phyloP scores from a whole-genome alignment of 768 basidiomycete species.

The Pulveroboletus ravenelii region DNA sequence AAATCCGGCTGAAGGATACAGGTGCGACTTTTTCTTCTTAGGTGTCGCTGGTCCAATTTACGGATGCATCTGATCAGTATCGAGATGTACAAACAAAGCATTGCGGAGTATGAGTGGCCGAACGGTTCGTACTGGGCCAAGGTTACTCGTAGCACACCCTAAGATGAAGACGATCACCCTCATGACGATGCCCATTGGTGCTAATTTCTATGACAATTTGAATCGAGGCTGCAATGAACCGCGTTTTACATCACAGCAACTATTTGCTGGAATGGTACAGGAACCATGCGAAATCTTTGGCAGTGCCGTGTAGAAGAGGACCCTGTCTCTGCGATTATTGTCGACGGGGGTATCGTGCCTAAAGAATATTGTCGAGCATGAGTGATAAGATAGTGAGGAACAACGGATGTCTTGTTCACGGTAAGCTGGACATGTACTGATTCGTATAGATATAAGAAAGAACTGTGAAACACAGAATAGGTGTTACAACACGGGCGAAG shows the following conservation, averaged over 20 bases:
- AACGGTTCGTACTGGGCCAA: conserved; percentile 45
- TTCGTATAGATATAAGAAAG: conserved; percentile 23
- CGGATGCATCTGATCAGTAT: conserved; percentile 47
- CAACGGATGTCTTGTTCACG: conserved; percentile 4
- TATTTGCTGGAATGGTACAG: not conserved
- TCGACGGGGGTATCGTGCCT: too few species aligned
- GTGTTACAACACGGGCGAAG: conserved; percentile 21
- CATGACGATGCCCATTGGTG: not conserved
- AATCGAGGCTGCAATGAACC: not conserved
- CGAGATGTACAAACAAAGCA: conserved; percentile 80
- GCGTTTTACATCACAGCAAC: not conserved
- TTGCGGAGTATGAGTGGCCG: conserved; percentile 83
- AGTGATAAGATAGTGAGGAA: conserved; percentile 2
- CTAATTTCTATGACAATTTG: not conserved
- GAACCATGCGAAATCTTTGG: too few species aligned
- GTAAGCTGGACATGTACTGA: conserved; percentile 6
- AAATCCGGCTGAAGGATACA: conserved; percentile 73
- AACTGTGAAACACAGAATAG: conserved; percentile 8
- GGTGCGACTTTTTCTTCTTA: conserved; percentile 11
- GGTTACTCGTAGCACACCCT: conserved; percentile 3
- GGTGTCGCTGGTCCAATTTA: not conserved
- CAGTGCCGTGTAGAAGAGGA: not conserved
- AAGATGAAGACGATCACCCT: not conserved
- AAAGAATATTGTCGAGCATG: conserved; percentile 1
- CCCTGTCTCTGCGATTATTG: too few species aligned